Percentiles rank a stretch among this genome's conserved stretches.
Evolutionary conservation across 345 rosid genomes (phyloP).

Genomic region (Gossypium longicalyx): DNA sequence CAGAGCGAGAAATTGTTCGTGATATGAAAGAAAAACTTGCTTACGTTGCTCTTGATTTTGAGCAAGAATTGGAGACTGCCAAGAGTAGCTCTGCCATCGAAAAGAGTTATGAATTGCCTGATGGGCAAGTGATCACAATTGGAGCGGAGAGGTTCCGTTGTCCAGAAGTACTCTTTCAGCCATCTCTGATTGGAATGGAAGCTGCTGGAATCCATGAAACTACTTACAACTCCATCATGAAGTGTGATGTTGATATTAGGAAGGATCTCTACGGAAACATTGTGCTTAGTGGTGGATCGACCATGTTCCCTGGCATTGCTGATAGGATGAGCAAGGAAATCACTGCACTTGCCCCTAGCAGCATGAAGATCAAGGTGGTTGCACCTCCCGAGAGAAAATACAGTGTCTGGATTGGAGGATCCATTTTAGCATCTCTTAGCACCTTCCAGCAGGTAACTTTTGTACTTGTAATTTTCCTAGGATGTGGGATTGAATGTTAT

Average conservation of each 20-base stretch:
- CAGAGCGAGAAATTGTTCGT: conserved; percentile 54
- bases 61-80: conserved; percentile 48
- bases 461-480: neutral
- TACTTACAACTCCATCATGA: conserved; percentile 48
- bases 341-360: conserved; percentile 45
- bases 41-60: conserved; percentile 48
- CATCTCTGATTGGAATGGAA: conserved; percentile 48
- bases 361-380: conserved; percentile 53
- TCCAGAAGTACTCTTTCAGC: conserved; percentile 51
- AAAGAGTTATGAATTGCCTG: conserved; percentile 46
- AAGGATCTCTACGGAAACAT: conserved; percentile 49
- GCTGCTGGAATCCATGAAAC: conserved; percentile 46
- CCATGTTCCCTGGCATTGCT: conserved; percentile 52
- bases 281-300: conserved; percentile 50
- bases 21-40: conserved; percentile 55
- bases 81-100: conserved; percentile 44
- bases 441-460: conserved; percentile 47
- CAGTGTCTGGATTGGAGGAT: conserved; percentile 57
- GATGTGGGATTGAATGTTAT: neutral
- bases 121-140: conserved; percentile 47
- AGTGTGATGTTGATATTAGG: conserved; percentile 44
- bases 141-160: conserved; percentile 54
- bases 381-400: conserved; percentile 59
- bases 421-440: conserved; percentile 51
- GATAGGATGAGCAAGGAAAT: conserved; percentile 54